phyloP scores from a whole-genome alignment of 306 rosid genomes.

The Acacia crassicarpa region DNA sequence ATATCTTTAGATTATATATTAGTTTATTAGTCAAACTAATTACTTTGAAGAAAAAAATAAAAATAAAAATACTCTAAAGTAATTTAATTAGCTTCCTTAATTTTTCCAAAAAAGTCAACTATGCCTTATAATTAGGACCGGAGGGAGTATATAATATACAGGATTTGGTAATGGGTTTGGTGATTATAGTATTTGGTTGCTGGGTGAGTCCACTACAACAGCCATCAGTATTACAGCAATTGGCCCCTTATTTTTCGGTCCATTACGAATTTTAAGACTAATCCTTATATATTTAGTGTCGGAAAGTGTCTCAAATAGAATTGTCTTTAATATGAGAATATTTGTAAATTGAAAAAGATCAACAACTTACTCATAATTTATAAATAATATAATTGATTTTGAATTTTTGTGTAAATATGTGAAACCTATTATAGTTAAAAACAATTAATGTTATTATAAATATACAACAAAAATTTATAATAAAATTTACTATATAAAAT shows the following conservation, averaged over 20 bases:
- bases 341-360: too few relatives aligned
- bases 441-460: background rate
- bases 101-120: too few relatives aligned
- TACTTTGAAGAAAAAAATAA: too few relatives aligned
- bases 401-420: background rate
- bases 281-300: too few relatives aligned
- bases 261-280: background rate
- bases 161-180: background rate
- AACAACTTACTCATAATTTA: background rate
- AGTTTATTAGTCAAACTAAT: too few relatives aligned
- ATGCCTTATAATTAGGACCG: too few relatives aligned
- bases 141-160: background rate
- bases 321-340: too few relatives aligned
- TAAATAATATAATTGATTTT: background rate
- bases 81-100: too few relatives aligned
- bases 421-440: background rate
- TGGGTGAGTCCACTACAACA: constrained; percentile 31
- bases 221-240: constrained; percentile 33
- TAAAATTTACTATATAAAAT: background rate
- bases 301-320: too few relatives aligned
- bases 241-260: background rate
- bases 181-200: background rate
- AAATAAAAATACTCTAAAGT: too few relatives aligned
- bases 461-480: background rate
- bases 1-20: too few relatives aligned